Percentiles rank a stretch among this genome's conserved stretches.
Conservation (phyloP, 1,139 yeast species). For the Candida sanyaensis region DNA sequence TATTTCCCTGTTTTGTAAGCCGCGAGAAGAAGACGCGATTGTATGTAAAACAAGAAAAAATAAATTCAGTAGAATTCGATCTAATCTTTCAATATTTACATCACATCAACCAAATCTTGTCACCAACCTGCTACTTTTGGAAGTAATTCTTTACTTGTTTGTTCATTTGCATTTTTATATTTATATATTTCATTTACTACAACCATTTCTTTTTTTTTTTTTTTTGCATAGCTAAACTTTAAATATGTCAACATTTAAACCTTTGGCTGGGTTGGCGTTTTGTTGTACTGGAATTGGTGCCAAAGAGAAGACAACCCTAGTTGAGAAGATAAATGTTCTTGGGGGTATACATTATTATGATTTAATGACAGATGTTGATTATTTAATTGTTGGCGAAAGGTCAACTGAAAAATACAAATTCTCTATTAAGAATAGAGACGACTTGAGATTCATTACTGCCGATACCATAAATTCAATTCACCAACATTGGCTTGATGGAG, state of each 20-base stretch:
- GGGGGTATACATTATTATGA: conserved; percentile 67
- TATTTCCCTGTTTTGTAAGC: too few relatives aligned
- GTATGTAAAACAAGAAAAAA: too few relatives aligned
- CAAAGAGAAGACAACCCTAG: conserved; percentile 30
- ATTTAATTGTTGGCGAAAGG: conserved; percentile 66
- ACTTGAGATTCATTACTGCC: conserved; percentile 56
- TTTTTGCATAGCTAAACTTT: background rate
- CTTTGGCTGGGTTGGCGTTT: conserved; percentile 37
- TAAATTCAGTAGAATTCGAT: too few relatives aligned
- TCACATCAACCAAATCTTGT: too few relatives aligned
- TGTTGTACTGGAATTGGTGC: conserved; percentile 45
- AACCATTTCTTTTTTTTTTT: too few relatives aligned
- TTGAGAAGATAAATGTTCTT: conserved; percentile 48
- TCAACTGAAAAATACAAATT: conserved; percentile 69
- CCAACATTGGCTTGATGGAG: conserved; percentile 56
- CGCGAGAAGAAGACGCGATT: too few relatives aligned
- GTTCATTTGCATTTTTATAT: too few relatives aligned
- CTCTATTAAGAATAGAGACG: conserved; percentile 60
- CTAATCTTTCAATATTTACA: too few relatives aligned
- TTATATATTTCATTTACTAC: too few relatives aligned
- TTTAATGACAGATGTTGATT: conserved; percentile 67
- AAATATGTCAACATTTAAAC: conserved; percentile 17
- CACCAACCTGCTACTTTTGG: too few relatives aligned
- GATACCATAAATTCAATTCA: conserved; percentile 48
- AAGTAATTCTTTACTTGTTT: too few relatives aligned